These are phyloP conservation scores for Lumnitzera littorea DNA, from an alignment of 345 rosid genomes.

Conservation along the genomic window DNA sequence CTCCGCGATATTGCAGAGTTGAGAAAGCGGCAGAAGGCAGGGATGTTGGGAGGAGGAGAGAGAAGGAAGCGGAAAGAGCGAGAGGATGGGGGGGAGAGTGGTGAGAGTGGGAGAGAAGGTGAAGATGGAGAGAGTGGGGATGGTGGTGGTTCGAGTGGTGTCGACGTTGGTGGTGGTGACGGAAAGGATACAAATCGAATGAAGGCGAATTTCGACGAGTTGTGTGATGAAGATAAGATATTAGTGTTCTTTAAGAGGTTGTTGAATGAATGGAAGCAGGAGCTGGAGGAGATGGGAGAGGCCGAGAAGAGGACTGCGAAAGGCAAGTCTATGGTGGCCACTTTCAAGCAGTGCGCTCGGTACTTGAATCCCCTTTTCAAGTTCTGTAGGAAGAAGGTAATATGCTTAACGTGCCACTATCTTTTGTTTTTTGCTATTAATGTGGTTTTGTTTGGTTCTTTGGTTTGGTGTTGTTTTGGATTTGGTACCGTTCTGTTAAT, in stretches of 20 bases:
- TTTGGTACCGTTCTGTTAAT: too few relatives aligned
- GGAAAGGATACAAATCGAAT: slow-evolving; percentile 68
- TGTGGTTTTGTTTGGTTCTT: not conserved
- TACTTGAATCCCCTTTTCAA: slow-evolving; percentile 87
- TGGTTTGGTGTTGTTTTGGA: too few relatives aligned
- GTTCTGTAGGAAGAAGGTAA: slow-evolving; percentile 96
- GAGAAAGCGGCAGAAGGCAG: slow-evolving; percentile 88
- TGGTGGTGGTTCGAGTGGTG: slow-evolving; percentile 95
- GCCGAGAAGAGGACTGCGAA: slow-evolving; percentile 84
- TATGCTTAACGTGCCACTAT: not conserved
- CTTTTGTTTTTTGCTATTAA: not conserved
- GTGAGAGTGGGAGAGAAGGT: slow-evolving; percentile 60
- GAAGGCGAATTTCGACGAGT: slow-evolving; percentile 80
- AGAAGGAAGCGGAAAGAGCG: slow-evolving; percentile 80
- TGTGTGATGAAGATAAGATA: slow-evolving; percentile 91
- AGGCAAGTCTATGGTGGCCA: slow-evolving; percentile 88
- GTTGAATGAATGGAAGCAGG: slow-evolving; percentile 94
- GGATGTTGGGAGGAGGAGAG: slow-evolving; percentile 51
- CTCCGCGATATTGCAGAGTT: slow-evolving; percentile 85
- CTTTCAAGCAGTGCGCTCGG: slow-evolving; percentile 94
- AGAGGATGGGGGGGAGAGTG: slow-evolving; percentile 70
- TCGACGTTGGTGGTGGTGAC: slow-evolving; percentile 41
- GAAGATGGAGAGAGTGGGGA: slow-evolving; percentile 73
- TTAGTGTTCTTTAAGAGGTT: slow-evolving; percentile 82
- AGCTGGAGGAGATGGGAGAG: slow-evolving; percentile 68